phyloP scores from a whole-genome alignment of 345 rosid genomes.

The Rhizophora apiculata region DNA sequence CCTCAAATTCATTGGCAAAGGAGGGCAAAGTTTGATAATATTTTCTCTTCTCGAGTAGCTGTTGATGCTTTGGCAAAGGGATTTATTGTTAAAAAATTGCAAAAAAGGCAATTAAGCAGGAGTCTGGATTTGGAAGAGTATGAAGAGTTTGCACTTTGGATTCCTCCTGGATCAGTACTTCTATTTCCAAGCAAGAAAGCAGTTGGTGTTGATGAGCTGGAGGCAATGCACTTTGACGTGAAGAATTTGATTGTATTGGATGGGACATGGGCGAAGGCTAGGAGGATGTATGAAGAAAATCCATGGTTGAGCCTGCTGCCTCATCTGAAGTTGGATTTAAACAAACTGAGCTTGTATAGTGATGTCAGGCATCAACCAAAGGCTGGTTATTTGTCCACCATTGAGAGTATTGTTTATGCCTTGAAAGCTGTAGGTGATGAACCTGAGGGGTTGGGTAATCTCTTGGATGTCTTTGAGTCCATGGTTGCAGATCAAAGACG shows the following conservation, averaged over 20 bases:
- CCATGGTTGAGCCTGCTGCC: slow-evolving; percentile 85
- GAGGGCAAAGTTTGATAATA: slow-evolving; percentile 33
- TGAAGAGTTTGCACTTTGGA: slow-evolving; percentile 50
- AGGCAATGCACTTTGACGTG: slow-evolving; percentile 38
- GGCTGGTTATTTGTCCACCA: slow-evolving; percentile 68
- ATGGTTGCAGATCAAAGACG: slow-evolving; percentile 80
- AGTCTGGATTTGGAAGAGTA: slow-evolving; percentile 37
- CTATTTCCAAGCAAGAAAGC: slow-evolving; percentile 63
- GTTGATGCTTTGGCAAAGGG: slow-evolving; percentile 53
- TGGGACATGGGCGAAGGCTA: slow-evolving; percentile 88
- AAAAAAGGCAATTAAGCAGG: slow-evolving; percentile 12
- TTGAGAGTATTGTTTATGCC: slow-evolving; percentile 71
- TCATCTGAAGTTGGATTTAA: slow-evolving; percentile 65
- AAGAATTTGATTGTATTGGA: slow-evolving; percentile 78
- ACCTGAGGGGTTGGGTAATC: slow-evolving; percentile 45
- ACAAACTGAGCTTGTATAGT: slow-evolving; percentile 53
- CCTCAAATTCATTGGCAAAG: background rate
- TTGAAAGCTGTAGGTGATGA: slow-evolving; percentile 58
- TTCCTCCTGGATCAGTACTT: slow-evolving; percentile 62
- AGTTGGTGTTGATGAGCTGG: slow-evolving; percentile 41
- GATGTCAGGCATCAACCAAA: slow-evolving; percentile 79
- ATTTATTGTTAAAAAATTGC: slow-evolving; percentile 53
- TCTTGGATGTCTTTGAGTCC: slow-evolving; percentile 69
- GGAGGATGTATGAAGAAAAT: slow-evolving; percentile 69
- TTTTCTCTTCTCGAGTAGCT: slow-evolving; percentile 38